phyloP scores from a whole-genome alignment of 495 filamentous ascomycete species.

The Penicillium nucicola region DNA sequence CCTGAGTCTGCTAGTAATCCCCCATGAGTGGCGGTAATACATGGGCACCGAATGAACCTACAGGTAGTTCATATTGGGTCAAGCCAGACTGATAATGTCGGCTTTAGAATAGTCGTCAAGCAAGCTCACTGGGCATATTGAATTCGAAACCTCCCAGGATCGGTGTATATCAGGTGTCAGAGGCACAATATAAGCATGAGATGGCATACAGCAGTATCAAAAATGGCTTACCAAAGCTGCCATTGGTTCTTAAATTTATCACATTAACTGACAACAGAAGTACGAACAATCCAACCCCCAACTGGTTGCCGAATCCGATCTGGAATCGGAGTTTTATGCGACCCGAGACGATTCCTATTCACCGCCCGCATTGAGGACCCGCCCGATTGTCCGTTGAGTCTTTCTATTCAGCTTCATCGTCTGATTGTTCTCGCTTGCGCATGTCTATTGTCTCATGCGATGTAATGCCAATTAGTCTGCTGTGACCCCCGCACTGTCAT shows the following conservation, averaged over 20 bases:
- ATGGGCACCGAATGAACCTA: conserved; percentile 36
- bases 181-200: too few relatives aligned
- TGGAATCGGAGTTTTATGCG: too few relatives aligned
- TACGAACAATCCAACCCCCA: too few relatives aligned
- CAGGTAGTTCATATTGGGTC: conserved; percentile 28
- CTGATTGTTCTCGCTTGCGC: neutral
- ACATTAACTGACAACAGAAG: too few relatives aligned
- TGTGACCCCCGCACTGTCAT: conserved; percentile 1
- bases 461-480: conserved; percentile 6
- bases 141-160: neutral
- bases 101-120: too few relatives aligned
- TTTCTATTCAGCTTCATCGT: neutral
- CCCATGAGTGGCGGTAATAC: conserved; percentile 38
- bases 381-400: conserved; percentile 7
- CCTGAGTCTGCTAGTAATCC: too few relatives aligned
- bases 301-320: too few relatives aligned
- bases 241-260: too few relatives aligned
- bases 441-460: neutral
- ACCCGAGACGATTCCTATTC: conserved; percentile 4
- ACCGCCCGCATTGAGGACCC: conserved; percentile 7
- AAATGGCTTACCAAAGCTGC: too few relatives aligned
- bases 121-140: too few relatives aligned
- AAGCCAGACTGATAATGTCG: conserved; percentile 13
- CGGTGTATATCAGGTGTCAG: too few relatives aligned
- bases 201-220: too few relatives aligned